A percentile compares a stretch with the other conserved stretches of the same genome.
Evolutionary conservation across 2,329 filamentous ascomycete species (phyloP).

Genomic region (Samsoniella hepiali): DNA sequence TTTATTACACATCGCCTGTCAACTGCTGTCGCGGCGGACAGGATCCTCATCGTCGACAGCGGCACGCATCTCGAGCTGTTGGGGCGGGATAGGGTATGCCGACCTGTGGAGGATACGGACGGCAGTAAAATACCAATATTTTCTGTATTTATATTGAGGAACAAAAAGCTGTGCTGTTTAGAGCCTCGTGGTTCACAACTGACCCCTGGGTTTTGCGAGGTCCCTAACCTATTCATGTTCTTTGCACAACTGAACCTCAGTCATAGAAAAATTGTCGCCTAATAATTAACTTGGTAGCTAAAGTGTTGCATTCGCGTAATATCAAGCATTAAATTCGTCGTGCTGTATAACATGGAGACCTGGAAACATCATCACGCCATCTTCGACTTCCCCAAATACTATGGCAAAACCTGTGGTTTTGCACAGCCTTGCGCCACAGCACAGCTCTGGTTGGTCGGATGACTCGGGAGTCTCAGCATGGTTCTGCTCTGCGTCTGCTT

Average conservation of each 20-base stretch:
- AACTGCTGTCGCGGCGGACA: constrained; percentile 45
- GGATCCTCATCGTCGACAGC: constrained; percentile 50
- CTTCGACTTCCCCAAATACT: background rate
- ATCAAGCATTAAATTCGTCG: no score
- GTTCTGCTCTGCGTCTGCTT: background rate
- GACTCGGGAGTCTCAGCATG: background rate
- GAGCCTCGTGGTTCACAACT: no score
- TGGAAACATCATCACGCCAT: background rate
- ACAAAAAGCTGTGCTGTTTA: background rate
- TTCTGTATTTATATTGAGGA: background rate
- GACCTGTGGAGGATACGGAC: constrained; percentile 50
- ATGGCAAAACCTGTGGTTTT: background rate
- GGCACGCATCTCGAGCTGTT: constrained; percentile 50
- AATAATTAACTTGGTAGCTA: background rate
- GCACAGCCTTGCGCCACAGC: no score
- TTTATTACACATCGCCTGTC: constrained; percentile 45
- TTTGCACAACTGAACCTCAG: background rate
- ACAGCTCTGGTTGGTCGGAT: no score
- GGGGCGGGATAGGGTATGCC: constrained; percentile 44
- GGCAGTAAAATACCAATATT: background rate
- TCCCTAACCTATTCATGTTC: background rate
- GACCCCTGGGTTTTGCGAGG: background rate
- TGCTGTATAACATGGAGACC: no score
- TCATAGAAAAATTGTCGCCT: no score
- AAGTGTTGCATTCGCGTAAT: no score